A percentile compares a stretch with the other conserved stretches of the same genome.
Evolutionary conservation across 257 asterid species (phyloP).

Genomic region (Agastache rugosa): DNA sequence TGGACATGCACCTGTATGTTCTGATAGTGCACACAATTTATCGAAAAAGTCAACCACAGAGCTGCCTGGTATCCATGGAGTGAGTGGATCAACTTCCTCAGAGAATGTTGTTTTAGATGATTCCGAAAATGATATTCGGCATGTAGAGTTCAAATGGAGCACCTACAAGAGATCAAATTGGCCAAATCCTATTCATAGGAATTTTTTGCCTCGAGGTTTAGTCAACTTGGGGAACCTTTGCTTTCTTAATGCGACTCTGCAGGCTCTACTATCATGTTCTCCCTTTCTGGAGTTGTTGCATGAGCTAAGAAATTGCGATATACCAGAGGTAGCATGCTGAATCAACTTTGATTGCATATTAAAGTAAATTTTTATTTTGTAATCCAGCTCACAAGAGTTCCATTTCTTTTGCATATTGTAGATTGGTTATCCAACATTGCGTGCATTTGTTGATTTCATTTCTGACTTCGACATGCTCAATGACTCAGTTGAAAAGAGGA

Average conservation of each 20-base stretch:
- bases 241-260: slow-evolving; percentile 81
- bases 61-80: slow-evolving; percentile 36
- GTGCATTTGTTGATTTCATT: slow-evolving; percentile 81
- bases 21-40: slow-evolving; percentile 24
- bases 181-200: slow-evolving; percentile 40
- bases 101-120: slow-evolving; percentile 37
- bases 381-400: slow-evolving; percentile 43
- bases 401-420: slow-evolving; percentile 47
- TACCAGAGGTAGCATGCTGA: slow-evolving; percentile 61
- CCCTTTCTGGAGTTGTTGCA: slow-evolving; percentile 69
- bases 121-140: slow-evolving; percentile 42
- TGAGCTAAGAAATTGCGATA: slow-evolving; percentile 58
- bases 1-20: slow-evolving; percentile 27
- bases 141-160: slow-evolving; percentile 31
- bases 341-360: slow-evolving; percentile 23
- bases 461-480: slow-evolving; percentile 59
- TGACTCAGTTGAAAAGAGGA: slow-evolving; percentile 55
- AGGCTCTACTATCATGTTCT: slow-evolving; percentile 79
- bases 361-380: slow-evolving; percentile 25
- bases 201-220: slow-evolving; percentile 76
- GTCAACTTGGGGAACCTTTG: slow-evolving; percentile 84
- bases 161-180: slow-evolving; percentile 46
- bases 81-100: slow-evolving; percentile 40
- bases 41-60: slow-evolving; percentile 34
- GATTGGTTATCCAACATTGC: slow-evolving; percentile 76